Conservation (phyloP, 306 rosid species). For the Trifolium fragiferum region DNA sequence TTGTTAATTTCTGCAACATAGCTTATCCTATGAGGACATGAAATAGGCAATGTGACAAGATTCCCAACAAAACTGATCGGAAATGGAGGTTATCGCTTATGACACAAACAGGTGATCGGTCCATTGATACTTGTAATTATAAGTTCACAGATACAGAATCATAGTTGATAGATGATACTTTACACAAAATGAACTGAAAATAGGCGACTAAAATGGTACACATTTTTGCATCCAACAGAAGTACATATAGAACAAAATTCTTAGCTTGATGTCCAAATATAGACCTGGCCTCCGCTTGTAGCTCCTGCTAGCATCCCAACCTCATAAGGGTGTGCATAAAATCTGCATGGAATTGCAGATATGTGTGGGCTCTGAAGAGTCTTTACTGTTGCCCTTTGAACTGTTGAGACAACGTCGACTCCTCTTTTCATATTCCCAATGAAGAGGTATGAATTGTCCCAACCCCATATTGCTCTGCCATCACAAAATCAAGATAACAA, state of each 20-base stretch:
- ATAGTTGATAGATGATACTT: neutral
- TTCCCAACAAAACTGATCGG: neutral
- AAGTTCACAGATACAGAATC: neutral
- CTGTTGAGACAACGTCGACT: conserved; percentile 70
- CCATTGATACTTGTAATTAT: neutral
- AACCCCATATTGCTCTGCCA: conserved; percentile 94
- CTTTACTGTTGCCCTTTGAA: conserved; percentile 45
- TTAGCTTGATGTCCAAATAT: conserved; percentile 52
- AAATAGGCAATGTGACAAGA: neutral
- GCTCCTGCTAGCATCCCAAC: conserved; percentile 60
- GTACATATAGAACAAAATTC: neutral
- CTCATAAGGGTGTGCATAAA: conserved; percentile 60
- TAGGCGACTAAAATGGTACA: conserved; percentile 7
- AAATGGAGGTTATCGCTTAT: neutral
- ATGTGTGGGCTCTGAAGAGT: conserved; percentile 68
- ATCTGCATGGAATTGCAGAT: conserved; percentile 87
- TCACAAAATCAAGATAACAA: conserved; percentile 38
- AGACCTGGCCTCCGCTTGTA: conserved; percentile 60
- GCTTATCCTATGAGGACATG: neutral
- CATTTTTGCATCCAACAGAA: neutral
- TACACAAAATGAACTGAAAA: neutral
- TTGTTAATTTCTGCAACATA: neutral
- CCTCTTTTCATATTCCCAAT: conserved; percentile 86
- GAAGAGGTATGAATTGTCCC: conserved; percentile 78
- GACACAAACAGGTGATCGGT: neutral